Base-by-base conservation (phyloP, 805 yeast species). In the Cyberlindnera saturnus region DNA sequence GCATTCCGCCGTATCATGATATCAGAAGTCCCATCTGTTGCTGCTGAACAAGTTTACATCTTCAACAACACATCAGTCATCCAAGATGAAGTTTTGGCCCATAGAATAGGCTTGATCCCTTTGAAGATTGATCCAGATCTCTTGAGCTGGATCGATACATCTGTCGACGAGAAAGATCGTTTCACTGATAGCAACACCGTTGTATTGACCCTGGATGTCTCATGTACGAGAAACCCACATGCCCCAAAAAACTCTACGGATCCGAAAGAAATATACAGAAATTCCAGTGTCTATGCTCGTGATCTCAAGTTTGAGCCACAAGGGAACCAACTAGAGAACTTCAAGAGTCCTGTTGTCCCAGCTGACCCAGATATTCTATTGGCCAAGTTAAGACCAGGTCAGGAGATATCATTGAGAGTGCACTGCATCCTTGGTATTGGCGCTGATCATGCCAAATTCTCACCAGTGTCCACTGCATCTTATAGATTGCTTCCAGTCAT, bases 1-100 rank as follows among this genome's bases (percentile, higher is more conserved):
- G 97, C 99, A 0, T 89, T 91, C 67, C 82, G 99, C 61, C 83
- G 99, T 60, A 86, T 93, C 56, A 90, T 93, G 98, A 81, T 93
- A 43, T 78, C 97, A 1, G 99, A 93, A 63, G 96, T 93, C 34
- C 99, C 99, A 17, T 77, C 93, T 2, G 95, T 91, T 38, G 98
- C 99, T 14, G 85, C 96, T 18, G 99, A 93, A 65, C 79, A 86
- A 49, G 88, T 93, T 15, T 89, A 82, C 61, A 76, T 93, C 46
- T 85, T 85, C 70, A 91, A 88, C 73, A 93, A 93, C 66, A 93
- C 99, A 1, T 87, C 96, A 1, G 96, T 93, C 39, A 87, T 93
- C 50, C 97, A 90, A 64, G 99, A 93, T 64, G 99, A 93, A 69
- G 96, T 93, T 16, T 75, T 93, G 51, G 91, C 99, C 5, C 96